phyloP scores from a whole-genome alignment of 2,329 filamentous ascomycete genomes.

The Trichoderma atrobrunneum region DNA sequence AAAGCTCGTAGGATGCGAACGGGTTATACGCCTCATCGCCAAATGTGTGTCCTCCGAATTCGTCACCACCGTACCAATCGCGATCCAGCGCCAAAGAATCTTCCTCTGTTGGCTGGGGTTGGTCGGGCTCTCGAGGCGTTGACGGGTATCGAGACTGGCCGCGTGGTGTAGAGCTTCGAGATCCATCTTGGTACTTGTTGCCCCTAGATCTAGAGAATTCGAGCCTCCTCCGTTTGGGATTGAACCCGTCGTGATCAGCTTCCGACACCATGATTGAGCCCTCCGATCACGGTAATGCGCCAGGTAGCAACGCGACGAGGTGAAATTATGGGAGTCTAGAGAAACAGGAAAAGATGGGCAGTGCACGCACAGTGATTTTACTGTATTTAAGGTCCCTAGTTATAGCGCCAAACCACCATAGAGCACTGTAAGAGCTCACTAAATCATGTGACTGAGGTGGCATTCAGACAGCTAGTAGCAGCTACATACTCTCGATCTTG shows the following conservation, averaged over 20 bases:
- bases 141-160: slow-evolving; percentile 42
- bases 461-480: not conserved
- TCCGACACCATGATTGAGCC: slow-evolving; percentile 35
- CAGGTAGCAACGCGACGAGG: slow-evolving; percentile 9
- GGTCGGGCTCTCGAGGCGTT: slow-evolving; percentile 40
- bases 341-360: not conserved
- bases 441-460: not conserved
- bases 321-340: not conserved
- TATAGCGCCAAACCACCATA: not conserved
- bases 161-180: slow-evolving; percentile 34
- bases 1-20: slow-evolving; percentile 73
- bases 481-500: not conserved
- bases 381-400: not conserved
- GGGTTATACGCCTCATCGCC: slow-evolving; percentile 93
- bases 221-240: slow-evolving; percentile 39
- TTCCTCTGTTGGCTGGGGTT: slow-evolving; percentile 62
- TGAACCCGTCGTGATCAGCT: slow-evolving; percentile 38
- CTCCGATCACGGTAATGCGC: slow-evolving; percentile 2
- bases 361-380: not conserved
- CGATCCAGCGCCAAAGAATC: slow-evolving; percentile 76
- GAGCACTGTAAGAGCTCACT: not conserved
- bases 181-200: slow-evolving; percentile 33
- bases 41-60: slow-evolving; percentile 75
- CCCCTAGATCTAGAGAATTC: slow-evolving; percentile 32
- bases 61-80: slow-evolving; percentile 90